Evolutionary conservation across 495 filamentous ascomycete genomes (phyloP).

Genomic region (Cryomyces minteri): DNA sequence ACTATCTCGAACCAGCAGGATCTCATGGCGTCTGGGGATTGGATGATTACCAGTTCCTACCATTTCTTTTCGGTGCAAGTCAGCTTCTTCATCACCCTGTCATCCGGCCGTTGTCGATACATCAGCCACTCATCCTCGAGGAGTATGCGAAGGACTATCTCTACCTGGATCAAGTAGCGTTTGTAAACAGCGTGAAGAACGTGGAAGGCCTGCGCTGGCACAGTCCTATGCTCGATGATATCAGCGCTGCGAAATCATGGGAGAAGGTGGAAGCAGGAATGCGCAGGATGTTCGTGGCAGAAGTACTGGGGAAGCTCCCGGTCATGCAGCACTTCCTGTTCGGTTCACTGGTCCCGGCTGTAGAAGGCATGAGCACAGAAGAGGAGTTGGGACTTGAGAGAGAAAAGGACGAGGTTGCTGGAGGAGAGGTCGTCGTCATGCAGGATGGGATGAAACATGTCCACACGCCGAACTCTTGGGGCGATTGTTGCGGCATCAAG

Average conservation of each 20-base stretch:
- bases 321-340: conserved; percentile 99
- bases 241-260: conserved; percentile 84
- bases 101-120: conserved; percentile 73
- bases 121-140: conserved; percentile 69
- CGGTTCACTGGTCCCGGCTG: conserved; percentile 65
- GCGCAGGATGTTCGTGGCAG: conserved; percentile 86
- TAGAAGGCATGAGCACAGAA: conserved; percentile 58
- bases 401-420: conserved; percentile 30
- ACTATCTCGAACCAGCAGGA: conserved; percentile 89
- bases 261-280: conserved; percentile 84
- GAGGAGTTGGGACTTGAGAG: conserved; percentile 23
- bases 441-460: conserved; percentile 49
- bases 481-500: conserved; percentile 97
- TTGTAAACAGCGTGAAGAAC: conserved; percentile 91
- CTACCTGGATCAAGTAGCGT: conserved; percentile 81
- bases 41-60: conserved; percentile 95
- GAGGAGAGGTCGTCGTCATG: conserved; percentile 37
- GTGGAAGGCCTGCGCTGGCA: conserved; percentile 94
- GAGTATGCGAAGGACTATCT: conserved; percentile 67
- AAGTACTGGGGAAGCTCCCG: conserved; percentile 84
- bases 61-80: conserved; percentile 83
- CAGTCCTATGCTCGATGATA: conserved; percentile 96
- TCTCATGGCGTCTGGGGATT: conserved; percentile 42
- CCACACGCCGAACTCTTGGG: conserved; percentile 56
- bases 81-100: conserved; percentile 78